phyloP scores from a whole-genome alignment of 2,329 filamentous ascomycete genomes.

The Pseudofabraea citricarpa region DNA sequence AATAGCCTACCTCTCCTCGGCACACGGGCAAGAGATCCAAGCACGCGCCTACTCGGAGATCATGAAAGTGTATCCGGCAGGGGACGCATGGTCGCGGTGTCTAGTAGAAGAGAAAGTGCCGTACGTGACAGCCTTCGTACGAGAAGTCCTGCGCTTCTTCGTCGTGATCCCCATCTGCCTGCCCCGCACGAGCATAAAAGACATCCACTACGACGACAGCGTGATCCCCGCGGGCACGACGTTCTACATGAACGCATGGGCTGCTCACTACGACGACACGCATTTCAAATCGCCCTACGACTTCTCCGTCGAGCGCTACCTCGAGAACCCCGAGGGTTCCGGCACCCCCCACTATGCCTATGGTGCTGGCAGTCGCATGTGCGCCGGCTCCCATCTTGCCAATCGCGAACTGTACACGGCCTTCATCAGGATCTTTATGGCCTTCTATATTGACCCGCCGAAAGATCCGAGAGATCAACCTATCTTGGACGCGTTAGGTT shows the following conservation, averaged over 20 bases:
- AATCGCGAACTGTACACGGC: slow-evolving; percentile 60
- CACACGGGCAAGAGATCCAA: slow-evolving; percentile 66
- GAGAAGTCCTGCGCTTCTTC: slow-evolving; percentile 75
- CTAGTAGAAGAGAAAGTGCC: slow-evolving; percentile 69
- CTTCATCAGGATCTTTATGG: slow-evolving; percentile 52
- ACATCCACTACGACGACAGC: slow-evolving; percentile 63
- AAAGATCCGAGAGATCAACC: slow-evolving; percentile 42
- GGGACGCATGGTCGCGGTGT: slow-evolving; percentile 72
- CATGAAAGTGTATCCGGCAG: slow-evolving; percentile 63
- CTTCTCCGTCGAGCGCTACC: slow-evolving; percentile 69
- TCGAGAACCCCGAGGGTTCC: slow-evolving; percentile 43
- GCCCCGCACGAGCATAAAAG: slow-evolving; percentile 66
- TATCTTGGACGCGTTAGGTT: slow-evolving; percentile 51
- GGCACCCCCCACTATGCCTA: slow-evolving; percentile 60
- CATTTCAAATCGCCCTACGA: slow-evolving; percentile 60
- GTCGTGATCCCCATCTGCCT: slow-evolving; percentile 76
- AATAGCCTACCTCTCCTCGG: slow-evolving; percentile 67
- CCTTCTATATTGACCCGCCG: slow-evolving; percentile 49
- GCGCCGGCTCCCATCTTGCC: slow-evolving; percentile 57
- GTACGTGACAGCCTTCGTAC: slow-evolving; percentile 73
- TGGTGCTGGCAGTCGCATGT: slow-evolving; percentile 60
- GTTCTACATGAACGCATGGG: slow-evolving; percentile 79
- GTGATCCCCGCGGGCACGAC: slow-evolving; percentile 70
- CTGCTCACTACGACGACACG: slow-evolving; percentile 64
- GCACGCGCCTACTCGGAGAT: slow-evolving; percentile 66